Percentiles rank a stretch among this genome's conserved stretches.
These are phyloP conservation scores for Candida endomychidarum DNA, from an alignment of 805 yeast genomes.

Conservation along the genomic window DNA sequence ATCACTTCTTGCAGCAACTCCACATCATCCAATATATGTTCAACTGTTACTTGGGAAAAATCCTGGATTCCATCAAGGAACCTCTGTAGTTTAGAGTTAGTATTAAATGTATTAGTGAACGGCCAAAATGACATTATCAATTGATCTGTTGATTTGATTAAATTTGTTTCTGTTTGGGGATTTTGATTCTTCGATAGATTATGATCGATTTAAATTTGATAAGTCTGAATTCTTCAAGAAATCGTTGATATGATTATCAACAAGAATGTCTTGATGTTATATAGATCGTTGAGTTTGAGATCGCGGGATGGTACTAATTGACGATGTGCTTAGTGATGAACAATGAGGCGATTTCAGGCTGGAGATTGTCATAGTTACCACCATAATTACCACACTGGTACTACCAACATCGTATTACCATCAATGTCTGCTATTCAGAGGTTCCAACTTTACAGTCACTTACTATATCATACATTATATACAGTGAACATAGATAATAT, in stretches of 20 bases:
- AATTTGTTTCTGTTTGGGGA: too few species aligned
- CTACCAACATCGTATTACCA: too few species aligned
- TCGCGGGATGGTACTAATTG: slow-evolving; percentile 3
- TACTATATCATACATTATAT: too few species aligned
- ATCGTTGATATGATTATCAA: background rate
- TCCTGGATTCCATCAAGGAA: slow-evolving; percentile 40
- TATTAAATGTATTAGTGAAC: slow-evolving; percentile 36
- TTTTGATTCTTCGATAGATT: background rate
- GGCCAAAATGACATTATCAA: slow-evolving; percentile 47
- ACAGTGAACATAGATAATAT: too few species aligned
- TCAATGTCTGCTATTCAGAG: too few species aligned
- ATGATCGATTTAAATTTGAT: background rate
- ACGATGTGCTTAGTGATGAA: background rate
- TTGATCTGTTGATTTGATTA: background rate
- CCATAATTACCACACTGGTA: too few species aligned
- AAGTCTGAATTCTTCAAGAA: background rate
- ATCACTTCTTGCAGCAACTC: slow-evolving; percentile 37
- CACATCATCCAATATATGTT: slow-evolving; percentile 33
- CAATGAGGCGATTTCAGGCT: too few species aligned
- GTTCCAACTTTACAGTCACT: too few species aligned
- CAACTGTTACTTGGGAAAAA: slow-evolving; percentile 28
- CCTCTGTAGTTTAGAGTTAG: slow-evolving; percentile 40
- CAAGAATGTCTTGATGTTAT: background rate
- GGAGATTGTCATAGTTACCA: too few species aligned
- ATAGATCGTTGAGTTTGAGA: slow-evolving; percentile 4